A percentile compares a stretch with the other conserved stretches of the same genome.
Evolutionary conservation across 2,329 filamentous ascomycete species (phyloP).

Genomic region (Westerdykella ornata): DNA sequence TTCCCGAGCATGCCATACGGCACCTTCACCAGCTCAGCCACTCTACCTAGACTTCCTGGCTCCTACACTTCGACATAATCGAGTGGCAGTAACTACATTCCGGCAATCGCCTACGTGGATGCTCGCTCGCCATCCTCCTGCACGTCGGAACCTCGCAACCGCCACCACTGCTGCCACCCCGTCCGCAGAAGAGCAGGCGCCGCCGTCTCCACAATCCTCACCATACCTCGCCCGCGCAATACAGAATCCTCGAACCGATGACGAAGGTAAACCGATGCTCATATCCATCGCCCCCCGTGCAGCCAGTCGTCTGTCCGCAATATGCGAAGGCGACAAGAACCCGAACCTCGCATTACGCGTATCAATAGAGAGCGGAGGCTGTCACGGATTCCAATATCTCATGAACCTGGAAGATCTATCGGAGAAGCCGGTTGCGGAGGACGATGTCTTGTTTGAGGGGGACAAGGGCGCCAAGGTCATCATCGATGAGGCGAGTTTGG

Average conservation of each 20-base stretch:
- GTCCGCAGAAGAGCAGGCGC: neutral
- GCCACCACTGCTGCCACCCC: conserved; percentile 1
- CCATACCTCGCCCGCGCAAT: conserved; percentile 32
- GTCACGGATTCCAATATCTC: conserved; percentile 95
- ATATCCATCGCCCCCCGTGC: conserved; percentile 81
- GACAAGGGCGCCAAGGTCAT: conserved; percentile 67
- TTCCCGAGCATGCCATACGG: conserved; percentile 1
- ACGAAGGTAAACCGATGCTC: conserved; percentile 75
- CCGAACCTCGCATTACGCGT: conserved; percentile 82
- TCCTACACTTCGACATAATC: conserved; percentile 7
- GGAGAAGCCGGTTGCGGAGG: conserved; percentile 48
- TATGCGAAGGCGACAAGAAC: conserved; percentile 50
- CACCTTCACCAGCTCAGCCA: neutral
- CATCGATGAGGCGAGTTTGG: conserved; percentile 79
- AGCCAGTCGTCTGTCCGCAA: conserved; percentile 61
- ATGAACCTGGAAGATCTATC: conserved; percentile 73
- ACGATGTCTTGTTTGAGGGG: conserved; percentile 83
- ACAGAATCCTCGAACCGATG: conserved; percentile 69
- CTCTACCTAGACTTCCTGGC: conserved; percentile 31
- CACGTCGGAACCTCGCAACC: conserved; percentile 32
- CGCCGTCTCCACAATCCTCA: neutral
- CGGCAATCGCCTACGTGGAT: conserved; percentile 1
- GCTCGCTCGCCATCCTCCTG: conserved; percentile 15
- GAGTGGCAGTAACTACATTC: neutral
- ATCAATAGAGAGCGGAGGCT: conserved; percentile 86